These are phyloP conservation scores for Metschnikowia orientalis DNA, from an alignment of 805 yeast genomes.

Conservation along the genomic window DNA sequence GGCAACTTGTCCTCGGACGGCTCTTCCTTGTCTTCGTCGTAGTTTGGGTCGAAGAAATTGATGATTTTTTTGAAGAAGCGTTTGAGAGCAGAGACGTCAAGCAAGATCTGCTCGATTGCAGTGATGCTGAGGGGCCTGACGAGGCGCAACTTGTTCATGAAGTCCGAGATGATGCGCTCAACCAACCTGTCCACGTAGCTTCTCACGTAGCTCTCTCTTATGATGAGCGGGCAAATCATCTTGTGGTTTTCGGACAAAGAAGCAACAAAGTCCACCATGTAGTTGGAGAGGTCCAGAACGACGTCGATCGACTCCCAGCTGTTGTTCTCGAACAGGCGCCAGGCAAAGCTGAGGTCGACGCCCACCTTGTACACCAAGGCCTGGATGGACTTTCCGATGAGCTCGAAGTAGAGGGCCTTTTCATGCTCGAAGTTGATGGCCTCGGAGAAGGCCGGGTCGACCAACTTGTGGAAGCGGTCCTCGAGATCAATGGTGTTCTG, in stretches of 20 bases:
- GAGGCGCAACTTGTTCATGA: conserved; percentile 52
- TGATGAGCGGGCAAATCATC: conserved; percentile 52
- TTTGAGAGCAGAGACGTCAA: conserved; percentile 68
- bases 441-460: conserved; percentile 30
- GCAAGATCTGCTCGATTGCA: conserved; percentile 63
- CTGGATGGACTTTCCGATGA: conserved; percentile 56
- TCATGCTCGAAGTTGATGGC: conserved; percentile 52
- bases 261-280: conserved; percentile 54
- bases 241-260: conserved; percentile 43
- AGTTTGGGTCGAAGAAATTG: conserved; percentile 35
- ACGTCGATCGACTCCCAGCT: conserved; percentile 65
- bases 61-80: conserved; percentile 47
- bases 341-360: conserved; percentile 58
- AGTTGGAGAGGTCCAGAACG: conserved; percentile 71
- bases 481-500: conserved; percentile 74
- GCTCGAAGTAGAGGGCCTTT: conserved; percentile 51
- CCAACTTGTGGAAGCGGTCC: conserved; percentile 47
- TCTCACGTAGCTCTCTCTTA: conserved; percentile 66
- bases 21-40: conserved; percentile 18
- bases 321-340: conserved; percentile 76
- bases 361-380: conserved; percentile 55
- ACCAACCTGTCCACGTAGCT: conserved; percentile 72
- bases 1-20: conserved; percentile 19
- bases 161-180: conserved; percentile 56
- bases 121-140: conserved; percentile 63